Evolutionary conservation across 306 rosid genomes (phyloP), one percentile per base, ranked within the genome.

Genomic region (Acacia melanoxylon): DNA sequence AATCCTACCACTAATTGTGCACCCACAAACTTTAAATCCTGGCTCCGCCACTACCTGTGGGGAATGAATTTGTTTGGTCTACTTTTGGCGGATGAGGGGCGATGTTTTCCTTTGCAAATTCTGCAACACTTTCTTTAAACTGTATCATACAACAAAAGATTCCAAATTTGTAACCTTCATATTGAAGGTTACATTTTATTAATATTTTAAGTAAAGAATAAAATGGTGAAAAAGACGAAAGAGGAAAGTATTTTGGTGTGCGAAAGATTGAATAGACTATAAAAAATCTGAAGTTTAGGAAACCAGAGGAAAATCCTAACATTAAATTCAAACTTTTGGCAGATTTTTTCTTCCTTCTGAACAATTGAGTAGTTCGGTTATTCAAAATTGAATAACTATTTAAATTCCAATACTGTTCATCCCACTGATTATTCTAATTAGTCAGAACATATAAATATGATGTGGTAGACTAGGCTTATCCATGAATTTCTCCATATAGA

Each of bases 71-170:
- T 1, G 94, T 81, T 79, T 92, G 95, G 83, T 95, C 98, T 72
- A 92, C 87, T 83, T 89, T 90, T 17, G 97, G 75, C 22, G 96
- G 96, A 90, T 93, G 93, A 75, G 93, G 98, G 44, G 98, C 92
- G 81, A 95, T 93, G 83, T 89, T 79, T 49, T 87, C 98, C 76
- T 87, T 84, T 52, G 97, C 95, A 86, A 95, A 95, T 51, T 95
- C 97, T 68, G 90, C 45, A 44, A 93, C 95, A 75, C 99, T 95
- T 80, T 91, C 97, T 86, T 95, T 95, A 76, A 95, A 95, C 98
- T 95, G 94, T 27, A 84, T 42, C 58, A 69, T 62, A 24, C 37
- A 78, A 66, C 33, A 73, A 61, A 74, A 46, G n/a, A 3, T 44
- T 22, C 13, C 37, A 44, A 24, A 12, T 70, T 69, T 42, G 74